phyloP scores from a whole-genome alignment of 2,329 filamentous ascomycete species.

The Diaporthe batatas region DNA sequence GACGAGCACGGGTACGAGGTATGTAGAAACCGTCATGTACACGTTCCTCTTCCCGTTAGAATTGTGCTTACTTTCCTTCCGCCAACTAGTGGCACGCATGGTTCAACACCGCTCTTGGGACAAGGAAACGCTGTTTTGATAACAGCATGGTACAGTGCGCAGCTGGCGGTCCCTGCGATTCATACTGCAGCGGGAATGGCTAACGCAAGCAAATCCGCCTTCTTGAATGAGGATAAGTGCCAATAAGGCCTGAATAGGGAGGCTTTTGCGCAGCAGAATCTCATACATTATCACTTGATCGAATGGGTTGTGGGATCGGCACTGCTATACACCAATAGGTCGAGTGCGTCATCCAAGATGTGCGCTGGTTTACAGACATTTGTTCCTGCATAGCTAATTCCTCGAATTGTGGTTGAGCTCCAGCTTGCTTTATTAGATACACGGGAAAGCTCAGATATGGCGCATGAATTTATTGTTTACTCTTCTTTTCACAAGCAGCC shows the following conservation, averaged over 20 bases:
- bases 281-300: constrained; percentile 2
- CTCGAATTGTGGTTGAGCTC: too few species aligned
- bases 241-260: not conserved
- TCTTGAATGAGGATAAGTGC: not conserved
- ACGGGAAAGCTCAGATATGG: too few species aligned
- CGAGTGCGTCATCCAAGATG: not conserved
- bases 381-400: too few species aligned
- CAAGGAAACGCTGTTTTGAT: constrained; percentile 12
- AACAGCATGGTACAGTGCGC: constrained; percentile 12
- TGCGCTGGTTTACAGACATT: too few species aligned
- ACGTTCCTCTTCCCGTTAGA: not conserved
- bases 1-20: constrained; percentile 20
- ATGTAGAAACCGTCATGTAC: not conserved
- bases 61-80: constrained; percentile 8
- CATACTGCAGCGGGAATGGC: constrained; percentile 15
- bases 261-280: not conserved
- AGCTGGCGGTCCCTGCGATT: constrained; percentile 16
- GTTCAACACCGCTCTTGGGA: constrained; percentile 21
- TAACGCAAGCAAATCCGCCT: constrained; percentile 9
- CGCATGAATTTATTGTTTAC: too few species aligned
- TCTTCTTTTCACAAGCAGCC: too few species aligned
- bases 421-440: too few species aligned
- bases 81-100: constrained; percentile 10
- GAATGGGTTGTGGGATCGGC: not conserved
- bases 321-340: constrained; percentile 1